phyloP scores from a whole-genome alignment of 2,329 filamentous ascomycete species.

The Fusarium ambrosium region DNA sequence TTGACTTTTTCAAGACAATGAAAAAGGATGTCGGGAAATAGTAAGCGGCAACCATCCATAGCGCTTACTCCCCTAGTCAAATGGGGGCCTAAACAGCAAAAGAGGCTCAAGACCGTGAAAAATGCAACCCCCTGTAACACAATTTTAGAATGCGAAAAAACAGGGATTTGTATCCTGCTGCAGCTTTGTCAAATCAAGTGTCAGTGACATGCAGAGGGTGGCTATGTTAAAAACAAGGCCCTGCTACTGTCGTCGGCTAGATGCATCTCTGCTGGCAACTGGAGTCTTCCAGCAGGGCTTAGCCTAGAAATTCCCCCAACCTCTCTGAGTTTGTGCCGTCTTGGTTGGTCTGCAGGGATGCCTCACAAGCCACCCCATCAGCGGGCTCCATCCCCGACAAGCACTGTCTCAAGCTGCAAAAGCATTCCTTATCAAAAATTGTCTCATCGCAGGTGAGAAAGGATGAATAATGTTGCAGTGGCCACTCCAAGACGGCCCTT shows the following conservation, averaged over 20 bases:
- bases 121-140: background rate
- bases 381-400: background rate
- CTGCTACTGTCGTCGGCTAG: background rate
- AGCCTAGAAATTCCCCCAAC: background rate
- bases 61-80: background rate
- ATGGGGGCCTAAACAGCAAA: background rate
- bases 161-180: background rate
- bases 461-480: background rate
- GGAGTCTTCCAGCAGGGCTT: background rate
- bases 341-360: background rate
- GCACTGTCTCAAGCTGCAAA: background rate
- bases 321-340: background rate
- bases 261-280: background rate
- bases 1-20: background rate
- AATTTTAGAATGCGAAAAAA: constrained; percentile 3
- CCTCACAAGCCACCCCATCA: background rate
- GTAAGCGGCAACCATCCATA: background rate
- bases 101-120: constrained; percentile 1
- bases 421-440: background rate
- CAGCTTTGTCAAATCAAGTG: background rate
- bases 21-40: background rate
- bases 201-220: background rate
- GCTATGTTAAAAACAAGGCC: constrained; percentile 1
- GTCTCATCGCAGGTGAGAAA: background rate
- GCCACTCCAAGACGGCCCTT: background rate